These are phyloP conservation scores for Scolecobasidium constrictum DNA, from an alignment of 2,329 filamentous ascomycete genomes.

Conservation along the genomic window DNA sequence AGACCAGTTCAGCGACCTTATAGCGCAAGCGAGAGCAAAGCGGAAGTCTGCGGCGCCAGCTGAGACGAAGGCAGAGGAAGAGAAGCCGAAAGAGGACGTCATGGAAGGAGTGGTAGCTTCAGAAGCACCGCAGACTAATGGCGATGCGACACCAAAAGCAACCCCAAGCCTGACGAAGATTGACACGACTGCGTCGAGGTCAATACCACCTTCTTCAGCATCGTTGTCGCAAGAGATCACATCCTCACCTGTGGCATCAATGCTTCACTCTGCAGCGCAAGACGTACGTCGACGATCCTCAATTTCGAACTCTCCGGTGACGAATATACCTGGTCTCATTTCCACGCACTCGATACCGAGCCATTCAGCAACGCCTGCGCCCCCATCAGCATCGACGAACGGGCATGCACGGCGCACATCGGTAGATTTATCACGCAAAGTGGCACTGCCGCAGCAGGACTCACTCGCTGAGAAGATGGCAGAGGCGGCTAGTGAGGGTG, in stretches of 20 bases:
- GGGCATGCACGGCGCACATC: no score
- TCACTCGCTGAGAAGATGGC: background rate
- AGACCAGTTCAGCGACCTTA: conserved; percentile 65
- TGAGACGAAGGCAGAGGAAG: conserved; percentile 19
- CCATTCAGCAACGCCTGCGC: background rate
- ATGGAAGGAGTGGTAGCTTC: background rate
- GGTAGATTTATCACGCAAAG: no score
- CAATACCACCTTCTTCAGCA: background rate
- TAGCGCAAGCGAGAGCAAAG: conserved; percentile 60
- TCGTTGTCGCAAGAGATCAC: background rate
- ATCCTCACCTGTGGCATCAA: background rate
- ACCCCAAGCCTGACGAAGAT: no score
- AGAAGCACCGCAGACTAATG: conserved; percentile 1
- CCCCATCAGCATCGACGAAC: no score
- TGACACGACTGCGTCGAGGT: background rate
- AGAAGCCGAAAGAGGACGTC: conserved; percentile 10
- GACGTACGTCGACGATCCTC: background rate
- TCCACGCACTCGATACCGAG: background rate
- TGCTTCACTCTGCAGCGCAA: background rate
- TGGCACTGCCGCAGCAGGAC: no score
- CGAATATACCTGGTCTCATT: background rate
- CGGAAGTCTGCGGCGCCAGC: conserved; percentile 26
- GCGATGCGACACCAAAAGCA: background rate
- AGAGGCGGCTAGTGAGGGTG: background rate
- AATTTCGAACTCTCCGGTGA: no score